Conservation (phyloP, 2,329 filamentous ascomycete species). For the Paraconiothyrium brasiliense region DNA sequence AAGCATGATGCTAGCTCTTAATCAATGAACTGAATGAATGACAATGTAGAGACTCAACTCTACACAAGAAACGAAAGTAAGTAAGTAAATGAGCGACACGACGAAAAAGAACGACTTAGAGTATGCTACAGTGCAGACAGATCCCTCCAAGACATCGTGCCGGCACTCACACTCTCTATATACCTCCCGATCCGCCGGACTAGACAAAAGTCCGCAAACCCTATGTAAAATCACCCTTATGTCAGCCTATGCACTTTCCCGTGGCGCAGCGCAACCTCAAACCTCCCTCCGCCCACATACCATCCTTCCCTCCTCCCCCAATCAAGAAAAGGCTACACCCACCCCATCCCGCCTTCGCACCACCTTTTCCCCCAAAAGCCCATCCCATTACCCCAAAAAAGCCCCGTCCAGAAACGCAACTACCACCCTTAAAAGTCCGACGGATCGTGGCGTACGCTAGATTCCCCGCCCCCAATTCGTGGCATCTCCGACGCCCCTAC, state of each 20-base stretch:
- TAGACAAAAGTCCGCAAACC: not conserved
- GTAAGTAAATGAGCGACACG: not conserved
- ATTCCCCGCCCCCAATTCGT: not conserved
- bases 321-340: not conserved
- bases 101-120: not conserved
- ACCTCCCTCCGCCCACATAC: not conserved
- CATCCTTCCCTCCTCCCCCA: no score
- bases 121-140: not conserved
- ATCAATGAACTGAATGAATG: constrained; percentile 2
- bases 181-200: not conserved
- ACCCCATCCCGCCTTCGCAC: no score
- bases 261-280: not conserved
- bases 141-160: not conserved
- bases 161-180: constrained; percentile 5
- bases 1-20: constrained; percentile 3
- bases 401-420: no score
- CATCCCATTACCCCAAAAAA: no score
- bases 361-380: no score
- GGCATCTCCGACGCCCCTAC: not conserved
- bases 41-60: not conserved
- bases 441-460: no score
- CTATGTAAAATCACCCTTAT: not conserved
- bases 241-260: not conserved
- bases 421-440: no score
- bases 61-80: constrained; percentile 1